Evolutionary conservation across 1,284 basidiomycete genomes (phyloP).

Genomic region (Cryptococcus jaspeensis): DNA sequence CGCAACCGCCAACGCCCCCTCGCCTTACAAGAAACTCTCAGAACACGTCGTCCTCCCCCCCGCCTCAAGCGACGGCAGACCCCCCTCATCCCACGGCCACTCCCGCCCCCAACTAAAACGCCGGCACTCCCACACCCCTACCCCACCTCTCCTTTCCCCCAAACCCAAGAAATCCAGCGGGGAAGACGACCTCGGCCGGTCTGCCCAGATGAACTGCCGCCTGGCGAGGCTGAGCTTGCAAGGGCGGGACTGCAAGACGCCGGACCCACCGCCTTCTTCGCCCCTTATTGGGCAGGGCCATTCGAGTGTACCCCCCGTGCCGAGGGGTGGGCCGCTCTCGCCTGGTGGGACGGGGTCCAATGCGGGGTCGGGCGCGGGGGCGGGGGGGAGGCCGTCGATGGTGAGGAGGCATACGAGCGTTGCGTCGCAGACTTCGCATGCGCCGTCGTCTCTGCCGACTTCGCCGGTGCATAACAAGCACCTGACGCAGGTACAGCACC

Average conservation of each 20-base stretch:
- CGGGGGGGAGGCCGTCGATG: background rate
- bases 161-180: background rate
- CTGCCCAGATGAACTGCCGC: slow-evolving; percentile 13
- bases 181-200: slow-evolving; percentile 9
- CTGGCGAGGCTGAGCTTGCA: slow-evolving; percentile 14
- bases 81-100: background rate
- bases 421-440: background rate
- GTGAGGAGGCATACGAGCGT: background rate
- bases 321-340: background rate
- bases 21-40: slow-evolving; percentile 11
- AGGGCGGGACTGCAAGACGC: slow-evolving; percentile 5
- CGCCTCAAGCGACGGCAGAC: background rate
- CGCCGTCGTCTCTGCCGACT: slow-evolving; percentile 1
- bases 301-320: background rate
- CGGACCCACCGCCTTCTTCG: slow-evolving; percentile 5
- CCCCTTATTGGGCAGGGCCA: no score
- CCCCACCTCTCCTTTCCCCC: background rate
- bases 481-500: background rate
- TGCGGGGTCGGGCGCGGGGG: background rate
- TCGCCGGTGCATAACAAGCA: slow-evolving; percentile 1
- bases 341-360: no score
- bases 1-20: background rate
- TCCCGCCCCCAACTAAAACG: background rate
- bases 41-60: background rate
- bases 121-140: slow-evolving; percentile 2